These are phyloP conservation scores for Plenodomus tracheiphilus DNA, from an alignment of 2,329 filamentous ascomycete species.

Conservation along the genomic window DNA sequence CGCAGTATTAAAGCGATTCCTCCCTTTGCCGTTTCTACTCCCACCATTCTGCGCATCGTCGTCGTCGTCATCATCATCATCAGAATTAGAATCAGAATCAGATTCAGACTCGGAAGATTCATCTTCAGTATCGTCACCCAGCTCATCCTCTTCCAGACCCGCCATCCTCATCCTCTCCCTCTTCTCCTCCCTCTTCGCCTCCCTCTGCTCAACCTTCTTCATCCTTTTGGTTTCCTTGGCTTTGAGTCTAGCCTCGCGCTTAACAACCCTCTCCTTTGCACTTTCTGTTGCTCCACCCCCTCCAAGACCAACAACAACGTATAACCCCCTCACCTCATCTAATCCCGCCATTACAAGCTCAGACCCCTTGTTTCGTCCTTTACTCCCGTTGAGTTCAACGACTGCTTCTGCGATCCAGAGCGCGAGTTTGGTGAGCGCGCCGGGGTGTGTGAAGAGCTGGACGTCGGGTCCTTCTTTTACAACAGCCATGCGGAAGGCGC, in stretches of 20 bases:
- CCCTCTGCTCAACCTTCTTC: conserved; percentile 59
- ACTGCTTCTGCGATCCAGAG: conserved; percentile 94
- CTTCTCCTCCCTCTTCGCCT: conserved; percentile 59
- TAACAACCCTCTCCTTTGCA: conserved; percentile 61
- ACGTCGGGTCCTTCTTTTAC: conserved; percentile 95
- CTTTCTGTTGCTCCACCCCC: conserved; percentile 68
- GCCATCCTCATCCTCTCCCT: conserved; percentile 48
- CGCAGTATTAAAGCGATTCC: conserved; percentile 90
- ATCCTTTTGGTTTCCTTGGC: no score
- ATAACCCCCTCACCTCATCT: conserved; percentile 84
- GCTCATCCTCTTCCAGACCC: conserved; percentile 64
- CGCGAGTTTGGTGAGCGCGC: conserved; percentile 88
- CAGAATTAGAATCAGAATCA: conserved; percentile 49
- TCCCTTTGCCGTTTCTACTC: conserved; percentile 67
- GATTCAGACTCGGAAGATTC: background rate
- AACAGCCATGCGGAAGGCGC: conserved; percentile 91
- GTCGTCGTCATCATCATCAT: no score
- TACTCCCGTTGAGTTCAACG: conserved; percentile 74
- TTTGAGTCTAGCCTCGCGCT: conserved; percentile 47
- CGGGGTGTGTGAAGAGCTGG: conserved; percentile 86
- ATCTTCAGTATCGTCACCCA: conserved; percentile 53
- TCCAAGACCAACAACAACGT: conserved; percentile 90
- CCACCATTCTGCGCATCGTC: conserved; percentile 48
- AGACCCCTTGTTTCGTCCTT: conserved; percentile 69
- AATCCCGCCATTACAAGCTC: conserved; percentile 89